Evolutionary conservation across 768 basidiomycete genomes (phyloP).

Genomic region (Lepiota brunneoincarnata): DNA sequence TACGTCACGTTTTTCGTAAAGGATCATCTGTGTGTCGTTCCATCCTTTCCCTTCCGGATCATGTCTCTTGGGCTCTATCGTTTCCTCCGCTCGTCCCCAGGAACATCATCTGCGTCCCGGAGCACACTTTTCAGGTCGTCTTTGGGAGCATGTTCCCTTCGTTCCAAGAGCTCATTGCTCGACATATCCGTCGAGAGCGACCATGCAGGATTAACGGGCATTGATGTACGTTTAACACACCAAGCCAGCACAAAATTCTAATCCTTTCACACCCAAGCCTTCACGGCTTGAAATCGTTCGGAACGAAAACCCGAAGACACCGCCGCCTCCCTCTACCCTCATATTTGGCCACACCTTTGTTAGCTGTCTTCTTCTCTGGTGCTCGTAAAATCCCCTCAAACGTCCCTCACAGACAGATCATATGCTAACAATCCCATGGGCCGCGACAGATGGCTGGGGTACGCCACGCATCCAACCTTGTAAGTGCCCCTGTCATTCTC

Average conservation of each 20-base stretch:
- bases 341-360: conserved; percentile 87
- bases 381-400: conserved; percentile 9
- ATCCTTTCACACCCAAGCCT: conserved; percentile 35
- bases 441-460: conserved; percentile 72
- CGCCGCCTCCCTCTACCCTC: conserved; percentile 65
- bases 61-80: conserved; percentile 21
- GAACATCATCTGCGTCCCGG: conserved; percentile 6
- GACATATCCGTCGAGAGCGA: conserved; percentile 10
- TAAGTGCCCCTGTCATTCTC: conserved; percentile 32
- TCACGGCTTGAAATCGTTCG: conserved; percentile 46
- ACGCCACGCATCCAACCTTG: conserved; percentile 81
- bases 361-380: conserved; percentile 24
- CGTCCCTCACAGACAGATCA: conserved; percentile 64
- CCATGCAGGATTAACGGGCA: conserved; percentile 23
- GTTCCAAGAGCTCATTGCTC: conserved; percentile 14
- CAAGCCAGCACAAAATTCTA: background rate
- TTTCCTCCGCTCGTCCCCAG: conserved; percentile 11
- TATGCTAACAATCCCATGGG: conserved; percentile 83
- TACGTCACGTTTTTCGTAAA: background rate
- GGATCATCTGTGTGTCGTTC: background rate
- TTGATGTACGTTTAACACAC: conserved; percentile 28
- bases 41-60: conserved; percentile 3
- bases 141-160: conserved; percentile 10
- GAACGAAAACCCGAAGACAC: conserved; percentile 51
- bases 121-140: background rate